Conservation (phyloP, 1,284 basidiomycete genomes). For the Trametes sp. region DNA sequence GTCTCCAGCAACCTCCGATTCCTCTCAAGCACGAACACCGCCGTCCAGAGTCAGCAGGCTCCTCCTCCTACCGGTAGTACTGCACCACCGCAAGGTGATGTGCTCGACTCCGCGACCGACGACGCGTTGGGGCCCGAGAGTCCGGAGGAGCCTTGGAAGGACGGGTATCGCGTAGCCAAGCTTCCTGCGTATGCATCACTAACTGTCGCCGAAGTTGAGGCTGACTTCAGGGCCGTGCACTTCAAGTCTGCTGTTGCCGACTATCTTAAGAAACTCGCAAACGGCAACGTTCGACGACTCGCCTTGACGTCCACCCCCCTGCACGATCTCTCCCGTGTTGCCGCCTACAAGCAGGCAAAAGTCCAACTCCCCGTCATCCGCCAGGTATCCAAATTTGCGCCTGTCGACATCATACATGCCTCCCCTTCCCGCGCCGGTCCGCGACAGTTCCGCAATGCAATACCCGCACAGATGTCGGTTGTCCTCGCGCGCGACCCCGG, state of each 20-base stretch:
- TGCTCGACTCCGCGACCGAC: too few relatives aligned
- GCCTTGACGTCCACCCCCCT: not conserved
- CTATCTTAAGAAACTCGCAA: not conserved
- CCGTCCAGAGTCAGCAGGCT: too few relatives aligned
- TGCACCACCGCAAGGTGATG: too few relatives aligned
- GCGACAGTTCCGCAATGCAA: not conserved
- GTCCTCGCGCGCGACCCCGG: slow-evolving; percentile 5
- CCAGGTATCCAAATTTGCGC: not conserved
- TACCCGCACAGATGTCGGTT: slow-evolving; percentile 2
- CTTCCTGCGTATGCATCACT: not conserved
- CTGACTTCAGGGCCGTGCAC: slow-evolving; percentile 4
- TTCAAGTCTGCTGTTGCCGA: slow-evolving; percentile 10
- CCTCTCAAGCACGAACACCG: too few relatives aligned
- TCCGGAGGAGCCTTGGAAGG: too few relatives aligned
- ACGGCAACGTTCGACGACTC: not conserved
- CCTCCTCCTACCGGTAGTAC: too few relatives aligned
- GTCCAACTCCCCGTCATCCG: not conserved
- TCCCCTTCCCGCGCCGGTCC: not conserved
- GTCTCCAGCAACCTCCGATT: too few relatives aligned
- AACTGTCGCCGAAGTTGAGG: not conserved
- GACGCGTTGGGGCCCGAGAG: too few relatives aligned
- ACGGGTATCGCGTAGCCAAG: slow-evolving; percentile 13
- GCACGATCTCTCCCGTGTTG: not conserved
- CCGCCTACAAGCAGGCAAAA: slow-evolving; percentile 16
- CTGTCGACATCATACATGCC: slow-evolving; percentile 8